These are phyloP conservation scores for Usnea hakonensis DNA, from an alignment of 495 filamentous ascomycete species.

Conservation along the genomic window DNA sequence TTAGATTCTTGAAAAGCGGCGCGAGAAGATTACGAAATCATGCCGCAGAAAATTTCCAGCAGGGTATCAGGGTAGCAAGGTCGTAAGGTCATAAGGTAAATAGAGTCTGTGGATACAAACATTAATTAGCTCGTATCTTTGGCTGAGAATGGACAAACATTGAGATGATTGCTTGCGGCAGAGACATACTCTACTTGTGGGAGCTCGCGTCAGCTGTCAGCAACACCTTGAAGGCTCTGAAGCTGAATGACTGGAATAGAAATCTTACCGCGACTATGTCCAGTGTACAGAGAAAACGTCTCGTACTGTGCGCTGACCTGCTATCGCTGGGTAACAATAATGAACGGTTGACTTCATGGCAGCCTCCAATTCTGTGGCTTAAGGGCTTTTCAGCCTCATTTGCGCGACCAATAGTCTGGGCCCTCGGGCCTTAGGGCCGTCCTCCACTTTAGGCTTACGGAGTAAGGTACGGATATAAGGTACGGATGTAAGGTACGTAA, in stretches of 20 bases:
- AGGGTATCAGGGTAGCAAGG: background rate
- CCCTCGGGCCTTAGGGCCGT: too few relatives aligned
- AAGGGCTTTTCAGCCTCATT: background rate
- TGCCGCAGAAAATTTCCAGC: background rate
- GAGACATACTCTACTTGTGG: background rate
- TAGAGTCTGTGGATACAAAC: background rate
- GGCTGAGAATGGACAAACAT: background rate
- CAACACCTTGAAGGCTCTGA: background rate
- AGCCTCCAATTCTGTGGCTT: background rate
- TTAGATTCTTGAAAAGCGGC: background rate
- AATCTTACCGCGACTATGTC: background rate
- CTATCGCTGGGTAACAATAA: background rate
- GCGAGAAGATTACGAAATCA: background rate
- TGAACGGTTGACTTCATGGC: background rate
- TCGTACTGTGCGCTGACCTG: background rate
- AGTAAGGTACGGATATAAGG: too few relatives aligned
- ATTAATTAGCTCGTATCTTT: background rate
- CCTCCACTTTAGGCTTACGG: too few relatives aligned
- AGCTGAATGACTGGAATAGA: background rate
- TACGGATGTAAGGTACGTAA: too few relatives aligned
- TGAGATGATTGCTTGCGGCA: background rate
- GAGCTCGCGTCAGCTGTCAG: background rate
- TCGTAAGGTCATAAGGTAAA: background rate
- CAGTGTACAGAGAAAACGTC: background rate
- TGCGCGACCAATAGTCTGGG: background rate